Evolutionary conservation across 495 filamentous ascomycete species (phyloP), one percentile per base, ranked within the genome.

Genomic region (Annulohypoxylon nitens): DNA sequence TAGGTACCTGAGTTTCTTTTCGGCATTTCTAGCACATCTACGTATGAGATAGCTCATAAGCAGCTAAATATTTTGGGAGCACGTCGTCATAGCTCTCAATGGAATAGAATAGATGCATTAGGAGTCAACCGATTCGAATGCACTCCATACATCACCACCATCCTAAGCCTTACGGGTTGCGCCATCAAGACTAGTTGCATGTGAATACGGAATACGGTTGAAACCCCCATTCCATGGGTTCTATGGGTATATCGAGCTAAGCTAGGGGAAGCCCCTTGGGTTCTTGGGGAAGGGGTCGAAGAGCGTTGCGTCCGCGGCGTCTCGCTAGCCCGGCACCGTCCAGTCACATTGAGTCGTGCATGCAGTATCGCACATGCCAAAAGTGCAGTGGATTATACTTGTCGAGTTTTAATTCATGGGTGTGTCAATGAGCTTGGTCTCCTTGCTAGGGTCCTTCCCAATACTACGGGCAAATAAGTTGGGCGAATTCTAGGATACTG

Each of bases 131-230:
- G 45, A 60, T 30, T 64, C 45, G 23, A 57, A 71, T 66, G 65
- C 61, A 69, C 61, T 58, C 39, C 64, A 61, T 64, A 69, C 70
- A 65, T 61, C 66, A 69, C 69, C 70, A 65, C 55, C 66, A 69
- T 73, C 45, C 43, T 37, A 61, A 69, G 60, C 61, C 61, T 65
- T 61, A 67, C 55, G 47, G 55, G 63, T 34, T 63, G 30, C 69
- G 48, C 58, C 23, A 51, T 41, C 47, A 55, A 18, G 37, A 25
- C 39, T 55, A 34, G 20, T 45, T 55, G 43, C 66, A 70, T 59
- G 67, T 70, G 51, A 63, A 63, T 54, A 54, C 33, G 55, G 34
- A 41, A 59, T 59, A 59, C 55, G 33, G 55, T n/a, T 14, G 53
- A 57, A 57, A 20, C 33, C 55, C 20, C 33, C 33, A 39, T 23